Conservation (phyloP, 495 filamentous ascomycete genomes). For the Penicillium lagena region DNA sequence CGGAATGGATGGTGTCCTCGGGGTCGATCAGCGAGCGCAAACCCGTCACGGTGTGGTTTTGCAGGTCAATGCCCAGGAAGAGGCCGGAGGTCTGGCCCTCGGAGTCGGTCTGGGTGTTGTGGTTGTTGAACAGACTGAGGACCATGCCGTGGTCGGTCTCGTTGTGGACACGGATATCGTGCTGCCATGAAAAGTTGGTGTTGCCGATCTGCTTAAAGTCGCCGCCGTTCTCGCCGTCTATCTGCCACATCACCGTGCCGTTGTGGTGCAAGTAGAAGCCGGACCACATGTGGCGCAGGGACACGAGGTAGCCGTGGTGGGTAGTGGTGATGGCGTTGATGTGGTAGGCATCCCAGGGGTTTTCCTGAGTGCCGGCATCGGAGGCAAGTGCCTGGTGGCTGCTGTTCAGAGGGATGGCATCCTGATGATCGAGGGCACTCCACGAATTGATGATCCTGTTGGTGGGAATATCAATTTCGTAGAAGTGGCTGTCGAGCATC, state of each 20-base stretch:
- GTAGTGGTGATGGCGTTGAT: slow-evolving; percentile 29
- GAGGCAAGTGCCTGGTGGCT: slow-evolving; percentile 13
- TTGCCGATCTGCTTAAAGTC: slow-evolving; percentile 24
- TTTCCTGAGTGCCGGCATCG: slow-evolving; percentile 12
- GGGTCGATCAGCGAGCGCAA: slow-evolving; percentile 26
- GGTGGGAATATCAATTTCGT: slow-evolving; percentile 34
- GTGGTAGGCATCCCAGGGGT: slow-evolving; percentile 33
- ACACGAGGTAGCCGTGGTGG: slow-evolving; percentile 27
- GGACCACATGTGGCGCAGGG: slow-evolving; percentile 23
- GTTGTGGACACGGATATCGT: slow-evolving; percentile 19
- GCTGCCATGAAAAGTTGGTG: slow-evolving; percentile 22
- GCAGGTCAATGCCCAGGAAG: slow-evolving; percentile 28
- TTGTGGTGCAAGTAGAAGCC: slow-evolving; percentile 20
- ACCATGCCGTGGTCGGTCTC: slow-evolving; percentile 12
- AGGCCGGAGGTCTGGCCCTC: slow-evolving; percentile 1
- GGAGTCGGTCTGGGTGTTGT: background rate
- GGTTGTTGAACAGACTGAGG: slow-evolving; percentile 24
- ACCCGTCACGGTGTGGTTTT: slow-evolving; percentile 31
- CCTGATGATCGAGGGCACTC: slow-evolving; percentile 22
- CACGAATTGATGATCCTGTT: slow-evolving; percentile 28
- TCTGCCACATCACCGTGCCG: slow-evolving; percentile 25
- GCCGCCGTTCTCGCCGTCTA: slow-evolving; percentile 22
- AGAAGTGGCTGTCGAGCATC: slow-evolving; percentile 38
- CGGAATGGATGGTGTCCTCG: slow-evolving; percentile 29
- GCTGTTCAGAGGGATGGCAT: slow-evolving; percentile 15